Percentiles rank a stretch among this genome's conserved stretches.
These are phyloP conservation scores for Cladosporium sp. DNA, from an alignment of 2,329 filamentous ascomycete genomes.

Conservation along the genomic window DNA sequence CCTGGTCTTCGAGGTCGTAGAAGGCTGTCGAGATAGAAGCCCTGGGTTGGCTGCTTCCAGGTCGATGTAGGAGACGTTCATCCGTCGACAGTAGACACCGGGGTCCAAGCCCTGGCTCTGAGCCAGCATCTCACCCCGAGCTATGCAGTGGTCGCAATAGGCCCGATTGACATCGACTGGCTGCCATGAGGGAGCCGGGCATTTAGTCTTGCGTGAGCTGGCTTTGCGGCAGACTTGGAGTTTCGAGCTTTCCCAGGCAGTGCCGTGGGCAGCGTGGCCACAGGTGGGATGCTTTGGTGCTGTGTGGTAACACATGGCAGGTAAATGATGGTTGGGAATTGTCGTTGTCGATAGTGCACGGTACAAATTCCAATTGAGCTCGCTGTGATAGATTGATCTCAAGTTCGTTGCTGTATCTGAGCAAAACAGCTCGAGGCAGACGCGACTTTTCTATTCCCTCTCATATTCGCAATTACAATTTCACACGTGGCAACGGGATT, in stretches of 20 bases:
- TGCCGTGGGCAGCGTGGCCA: constrained; percentile 21
- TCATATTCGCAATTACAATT: too few relatives aligned
- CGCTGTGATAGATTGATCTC: not conserved
- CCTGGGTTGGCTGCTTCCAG: constrained; percentile 20
- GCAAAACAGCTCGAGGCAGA: too few relatives aligned
- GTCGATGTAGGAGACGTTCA: constrained; percentile 19
- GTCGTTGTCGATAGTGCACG: not conserved
- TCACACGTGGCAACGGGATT: too few relatives aligned
- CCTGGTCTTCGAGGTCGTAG: not conserved
- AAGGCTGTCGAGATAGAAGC: not conserved
- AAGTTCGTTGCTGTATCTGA: too few relatives aligned
- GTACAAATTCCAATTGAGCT: not conserved
- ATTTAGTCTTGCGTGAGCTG: not conserved
- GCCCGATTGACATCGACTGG: constrained; percentile 19
- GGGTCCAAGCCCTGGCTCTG: constrained; percentile 21
- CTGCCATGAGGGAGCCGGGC: constrained; percentile 16
- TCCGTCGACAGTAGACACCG: constrained; percentile 18
- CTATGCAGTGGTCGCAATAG: constrained; percentile 26
- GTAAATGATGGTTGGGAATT: not conserved
- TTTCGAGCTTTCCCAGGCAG: constrained; percentile 16
- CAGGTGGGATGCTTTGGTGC: constrained; percentile 13
- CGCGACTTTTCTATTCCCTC: too few relatives aligned
- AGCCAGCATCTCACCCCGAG: constrained; percentile 21
- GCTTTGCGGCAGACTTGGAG: constrained; percentile 16
- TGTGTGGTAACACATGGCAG: constrained; percentile 14